Evolutionary conservation across 352 stramenopile genomes (phyloP).

Genomic region (Thraustotheca clavata): DNA sequence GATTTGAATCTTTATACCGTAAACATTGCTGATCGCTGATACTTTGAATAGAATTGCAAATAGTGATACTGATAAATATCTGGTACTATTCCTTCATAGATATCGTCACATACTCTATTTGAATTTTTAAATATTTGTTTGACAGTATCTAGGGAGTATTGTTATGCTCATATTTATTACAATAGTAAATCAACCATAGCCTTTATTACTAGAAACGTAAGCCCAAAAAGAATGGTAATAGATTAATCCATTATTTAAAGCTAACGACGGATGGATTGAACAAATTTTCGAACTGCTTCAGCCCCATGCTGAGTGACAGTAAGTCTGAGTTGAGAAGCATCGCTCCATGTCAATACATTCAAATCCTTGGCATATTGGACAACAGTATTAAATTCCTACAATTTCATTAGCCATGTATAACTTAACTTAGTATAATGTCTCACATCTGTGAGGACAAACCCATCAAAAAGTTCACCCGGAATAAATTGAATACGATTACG

Average conservation of each 20-base stretch:
- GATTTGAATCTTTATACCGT: no score
- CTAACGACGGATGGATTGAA: slow-evolving; percentile 22
- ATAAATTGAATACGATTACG: slow-evolving; percentile 82
- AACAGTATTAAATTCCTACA: slow-evolving; percentile 69
- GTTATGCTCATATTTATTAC: neutral
- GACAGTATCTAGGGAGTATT: neutral
- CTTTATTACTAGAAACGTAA: no score
- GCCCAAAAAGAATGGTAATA: neutral
- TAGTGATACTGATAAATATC: neutral
- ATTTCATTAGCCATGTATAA: neutral
- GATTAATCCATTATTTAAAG: neutral
- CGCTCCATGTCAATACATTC: slow-evolving; percentile 74
- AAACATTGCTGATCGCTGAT: no score
- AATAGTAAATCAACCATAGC: no score
- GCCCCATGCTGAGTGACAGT: slow-evolving; percentile 50
- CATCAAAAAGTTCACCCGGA: slow-evolving; percentile 77
- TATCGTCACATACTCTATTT: neutral
- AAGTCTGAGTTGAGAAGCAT: slow-evolving; percentile 74
- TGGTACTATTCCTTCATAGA: neutral
- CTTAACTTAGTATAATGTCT: neutral
- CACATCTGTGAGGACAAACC: slow-evolving; percentile 67
- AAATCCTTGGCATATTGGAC: slow-evolving; percentile 49
- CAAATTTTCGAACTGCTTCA: slow-evolving; percentile 59
- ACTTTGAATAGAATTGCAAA: neutral
- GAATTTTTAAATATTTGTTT: neutral